Evolutionary conservation across 495 filamentous ascomycete species (phyloP), one percentile per base, ranked within the genome.

Genomic region (Aspergillus ellipticus): DNA sequence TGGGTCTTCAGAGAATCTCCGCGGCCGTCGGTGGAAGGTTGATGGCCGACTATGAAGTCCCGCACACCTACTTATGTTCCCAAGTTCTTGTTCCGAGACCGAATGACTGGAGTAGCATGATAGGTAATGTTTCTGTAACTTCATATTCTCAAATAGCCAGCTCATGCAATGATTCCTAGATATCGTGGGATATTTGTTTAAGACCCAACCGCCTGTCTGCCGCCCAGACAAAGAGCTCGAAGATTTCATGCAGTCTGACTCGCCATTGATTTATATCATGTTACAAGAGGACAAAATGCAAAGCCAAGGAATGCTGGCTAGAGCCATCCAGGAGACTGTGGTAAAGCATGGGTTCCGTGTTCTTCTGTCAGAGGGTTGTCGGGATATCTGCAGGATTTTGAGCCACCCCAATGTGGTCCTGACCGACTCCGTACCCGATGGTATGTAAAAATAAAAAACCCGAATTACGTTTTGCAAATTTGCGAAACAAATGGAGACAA

Each of bases 41-140:
- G 1, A 24, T 21, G 26, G 24, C 54, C 15, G 37, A 54, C n/a
- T 9, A n/a, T n/a, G 19, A 54, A 7, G 17, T 46, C 8, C 51
- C 56, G 20, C 56, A 59, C 15, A 59, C 56, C 11, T 59, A 54
- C 35, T 47, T 59, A 16, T 49, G 51, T 16, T 50, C 56, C 11
- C 16, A 46, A 13, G 22, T 10, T 0, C 31, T 59, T 2, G 16
- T 59, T 37, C 15, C 46, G n/a, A 49, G 35, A 17, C 56, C 56
- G n/a, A 41, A 45, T 15, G 56, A 59, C 20, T 59, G 56, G 56
- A 31, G 33, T 0, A 31, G 26, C 6, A 59, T 33, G 22, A 35
- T 20, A 50, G 49, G 39, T 53, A 46, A 4, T 13, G 9, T 13
- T 2, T 33, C 13, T 2, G 45, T 59, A 22, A 29, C 54, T 22